Evolutionary conservation across 1,284 basidiomycete species (phyloP), one percentile per base, ranked within the genome.

Genomic region (Xanthoconium separans): DNA sequence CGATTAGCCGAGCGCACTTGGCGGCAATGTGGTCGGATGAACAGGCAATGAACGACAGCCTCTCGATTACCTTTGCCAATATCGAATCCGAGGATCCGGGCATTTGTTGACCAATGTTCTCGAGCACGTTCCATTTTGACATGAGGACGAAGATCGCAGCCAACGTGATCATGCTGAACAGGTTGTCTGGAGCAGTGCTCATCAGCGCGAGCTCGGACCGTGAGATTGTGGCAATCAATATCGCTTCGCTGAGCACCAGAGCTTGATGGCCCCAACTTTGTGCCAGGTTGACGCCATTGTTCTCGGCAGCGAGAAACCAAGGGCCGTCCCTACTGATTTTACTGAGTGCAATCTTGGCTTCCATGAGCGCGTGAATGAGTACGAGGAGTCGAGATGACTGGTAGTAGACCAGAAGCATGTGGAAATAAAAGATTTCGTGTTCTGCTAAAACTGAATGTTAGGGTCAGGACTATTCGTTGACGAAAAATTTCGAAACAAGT

Each of bases 111-210:
- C 64, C 65, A 0, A 62, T 60, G 16, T 70, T 64, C 51, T 77
- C 71, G 34, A 72, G 59, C 12, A 75, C 57, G 41, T 64, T 68
- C 63, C 76, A 73, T 57, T 77, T 78, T 42, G 70, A 66, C 16
- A 75, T 63, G 45, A 77, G 64, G 41, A 79, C 56, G 50, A 69
- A 76, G 2, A 74, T 65, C 4, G 76, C 70, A 30, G 76, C 71
- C 47, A 77, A 73, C 0, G 73, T 65, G 51, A 79, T 62, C 67
- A 79, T 72, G 34, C 65, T 62, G 59, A 77, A 79, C 31, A 75
- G 51, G 46, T 62, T 65, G 57, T 78, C 77, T 1, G 78, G 78
- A 6, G 74, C 70, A 1, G 75, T 68, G 54, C 69, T 65, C 43
- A 78, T 62, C n/a, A 73, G 56, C 2, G 56, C 59, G 18, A 65